Evolutionary conservation across 257 asterid genomes (phyloP), one percentile per base, ranked within the genome.

Genomic region (Paulownia fortunei): DNA sequence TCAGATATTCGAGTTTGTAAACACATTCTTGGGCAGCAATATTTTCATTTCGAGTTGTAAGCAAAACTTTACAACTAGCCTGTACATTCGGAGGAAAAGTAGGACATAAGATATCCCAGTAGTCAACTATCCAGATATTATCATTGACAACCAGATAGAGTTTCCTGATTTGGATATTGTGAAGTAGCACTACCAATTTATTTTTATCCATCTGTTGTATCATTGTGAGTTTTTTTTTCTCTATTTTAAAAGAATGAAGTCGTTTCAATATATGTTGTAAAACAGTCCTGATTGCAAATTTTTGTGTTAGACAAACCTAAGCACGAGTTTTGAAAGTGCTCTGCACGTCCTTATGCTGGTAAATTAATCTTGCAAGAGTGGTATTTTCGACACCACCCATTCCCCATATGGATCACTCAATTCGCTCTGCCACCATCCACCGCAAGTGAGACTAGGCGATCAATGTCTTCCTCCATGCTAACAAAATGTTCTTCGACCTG

Each of bases 351-450:
- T 1, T 19, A 9, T 74, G 83, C 34, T 70, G n/a, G 44, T 73
- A 84, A 2, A 84, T 46, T 61, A 59, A 81, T 55, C 77, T 70
- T 0, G 76, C 83, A 23, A 84, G 37, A 0, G 88, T 79, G 0
- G 83, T 84, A 81, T 84, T 84, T 1, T 85, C 88, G 0, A 78
- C 26, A 9, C 82, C 88, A 3, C 83, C 83, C 73, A 71, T 81
- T 2, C 37, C 88, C 80, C 68, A 73, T 27, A 55, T 66, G 6
- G 85, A 84, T 59, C 3, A 78, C 73, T 3, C 44, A 58, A 26
- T 6, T 59, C 51, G 79, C 75, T 2, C 11, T 6, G 3, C 12
- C 55, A 0, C 23, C 15, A n/a, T 21, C 73, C 37, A 37, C 59
- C 4, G 49, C 4, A 2, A 34, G 70, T 5, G 64, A 16, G 19